Evolutionary conservation across 2,329 filamentous ascomycete genomes (phyloP), one percentile per base, ranked within the genome.

Genomic region (Colletotrichum theobromicola): DNA sequence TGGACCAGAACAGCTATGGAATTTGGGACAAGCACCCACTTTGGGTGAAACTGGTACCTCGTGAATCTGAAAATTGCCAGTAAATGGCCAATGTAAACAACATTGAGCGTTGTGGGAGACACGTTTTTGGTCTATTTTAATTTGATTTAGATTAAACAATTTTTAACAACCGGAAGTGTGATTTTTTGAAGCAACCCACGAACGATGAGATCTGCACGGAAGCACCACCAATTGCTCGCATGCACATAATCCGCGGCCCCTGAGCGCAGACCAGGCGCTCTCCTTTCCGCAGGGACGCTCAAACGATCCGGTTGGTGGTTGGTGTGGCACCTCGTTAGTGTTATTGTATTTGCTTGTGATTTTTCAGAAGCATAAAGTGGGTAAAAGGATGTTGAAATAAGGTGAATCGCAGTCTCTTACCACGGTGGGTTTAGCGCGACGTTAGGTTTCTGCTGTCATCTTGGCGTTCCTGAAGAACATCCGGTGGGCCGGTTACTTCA

Each of bases 1-100:
- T 86, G 9, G 70, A 79, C 21, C 72, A 74, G 26, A 46, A 67
- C 1, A 74, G 72, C 35, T 74, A 74, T 34, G 72, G 72, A 5
- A 74, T 74, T 28, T 74, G 72, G 72, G 72, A 74, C 16, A 74
- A 74, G 61, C 72, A 68, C 18, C 68, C 75, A 8, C 72, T 76
- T 5, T 72, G 72, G 68, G 68, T 74, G 8, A 72, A 66, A 13
- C 28, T 74, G 28, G 26, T 26, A 3, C 68, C 62, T 15, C 72
- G 72, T 7, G 53, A 62, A 35, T 9, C 7, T 21, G 4, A 57
- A 5, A 6, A 57, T n/a, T 13, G 2, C 10, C 5, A 21, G 10
- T 67, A 10, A 67, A 24, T 57, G 7, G 6, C 9, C 10, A 32
- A 21, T 16, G 26, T 32, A 8, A 30, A 21, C 9, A 12, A 9